phyloP scores from a whole-genome alignment of 306 rosid genomes.

The Prunus davidiana region DNA sequence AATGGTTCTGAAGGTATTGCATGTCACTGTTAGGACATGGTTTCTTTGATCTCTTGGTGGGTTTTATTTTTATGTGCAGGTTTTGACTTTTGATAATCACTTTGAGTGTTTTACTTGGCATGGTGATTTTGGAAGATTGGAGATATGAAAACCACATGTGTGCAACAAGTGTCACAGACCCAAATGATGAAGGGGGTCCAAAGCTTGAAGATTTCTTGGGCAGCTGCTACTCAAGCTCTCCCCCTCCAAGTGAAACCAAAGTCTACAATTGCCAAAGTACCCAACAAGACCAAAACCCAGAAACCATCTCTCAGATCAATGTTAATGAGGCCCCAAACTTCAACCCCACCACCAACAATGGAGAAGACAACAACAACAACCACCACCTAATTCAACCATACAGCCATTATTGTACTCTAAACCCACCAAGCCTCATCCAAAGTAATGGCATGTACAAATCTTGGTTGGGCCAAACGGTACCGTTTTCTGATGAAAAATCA shows the following conservation, averaged over 20 bases:
- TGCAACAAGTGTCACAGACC: constrained; percentile 26
- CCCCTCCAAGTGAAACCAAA: constrained; percentile 36
- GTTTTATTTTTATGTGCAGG: background rate
- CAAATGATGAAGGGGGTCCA: constrained; percentile 56
- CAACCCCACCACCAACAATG: background rate
- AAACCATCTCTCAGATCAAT: constrained; percentile 43
- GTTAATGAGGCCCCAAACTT: constrained; percentile 49
- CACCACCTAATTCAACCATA: constrained; percentile 28
- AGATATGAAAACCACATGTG: constrained; percentile 57
- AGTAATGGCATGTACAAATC: constrained; percentile 56
- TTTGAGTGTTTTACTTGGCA: background rate
- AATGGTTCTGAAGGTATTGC: constrained; percentile 57
- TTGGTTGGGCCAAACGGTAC: constrained; percentile 61
- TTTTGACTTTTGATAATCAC: background rate
- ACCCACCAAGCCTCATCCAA: constrained; percentile 41
- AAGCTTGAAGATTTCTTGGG: constrained; percentile 97
- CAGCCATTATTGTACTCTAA: constrained; percentile 33
- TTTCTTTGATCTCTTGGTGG: background rate
- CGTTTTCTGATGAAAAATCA: constrained; percentile 41
- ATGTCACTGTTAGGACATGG: constrained; percentile 7
- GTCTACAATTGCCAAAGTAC: constrained; percentile 36
- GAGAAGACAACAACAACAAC: background rate
- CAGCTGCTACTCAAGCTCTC: constrained; percentile 71
- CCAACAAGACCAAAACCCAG: constrained; percentile 35
- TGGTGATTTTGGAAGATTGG: constrained; percentile 54